Base-by-base conservation (phyloP, 352 stramenopile species). In the Aphanomyces astaci region DNA sequence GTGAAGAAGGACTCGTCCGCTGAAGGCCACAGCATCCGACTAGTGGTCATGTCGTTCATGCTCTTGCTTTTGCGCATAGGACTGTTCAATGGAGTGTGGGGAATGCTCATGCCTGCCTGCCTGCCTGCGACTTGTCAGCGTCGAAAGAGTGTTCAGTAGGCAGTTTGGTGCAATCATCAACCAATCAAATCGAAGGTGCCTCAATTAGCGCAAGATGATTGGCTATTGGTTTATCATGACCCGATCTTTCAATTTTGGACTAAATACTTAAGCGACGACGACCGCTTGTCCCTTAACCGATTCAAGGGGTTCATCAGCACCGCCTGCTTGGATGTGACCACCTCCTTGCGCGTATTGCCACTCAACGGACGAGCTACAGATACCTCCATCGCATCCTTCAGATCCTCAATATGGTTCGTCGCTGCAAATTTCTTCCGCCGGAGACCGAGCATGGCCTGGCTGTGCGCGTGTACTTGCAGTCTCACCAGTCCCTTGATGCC, bases 401-500 rank as follows among this genome's bases (percentile, higher is more conserved):
- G n/a, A n/a, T n/a, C n/a, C n/a, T n/a, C n/a, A n/a, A n/a, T n/a
- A n/a, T n/a, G n/a, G n/a, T n/a, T n/a, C 39, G 39, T 46, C 39
- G 39, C 39, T 17, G 9, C 17, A 24, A 22, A 11, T 22, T 55
- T 55, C 48, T 55, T 55, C 28, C 48, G 48, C 19, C 48, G 48
- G 10, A 28, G 22, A 24, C 48, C 48, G 0, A 55, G 9, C 9
- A 13, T 55, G 48, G 19, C 19, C 2, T 55, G 48, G 9, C 19
- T 32, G 19, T 59, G 59, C 15, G 59, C 59, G 9, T 53, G 57
- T 4, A 66, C 27, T 11, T 66, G 59, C 5, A 66, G 33, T 27
- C 43, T 60, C 10, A 66, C 33, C 36, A 66, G 59, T 27, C 59
- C 33, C 22, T 66, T 66, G 46, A 66, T 57, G 9, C 59, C 59